phyloP scores from a whole-genome alignment of 2,329 filamentous ascomycete genomes.

The Fusarium falciforme region DNA sequence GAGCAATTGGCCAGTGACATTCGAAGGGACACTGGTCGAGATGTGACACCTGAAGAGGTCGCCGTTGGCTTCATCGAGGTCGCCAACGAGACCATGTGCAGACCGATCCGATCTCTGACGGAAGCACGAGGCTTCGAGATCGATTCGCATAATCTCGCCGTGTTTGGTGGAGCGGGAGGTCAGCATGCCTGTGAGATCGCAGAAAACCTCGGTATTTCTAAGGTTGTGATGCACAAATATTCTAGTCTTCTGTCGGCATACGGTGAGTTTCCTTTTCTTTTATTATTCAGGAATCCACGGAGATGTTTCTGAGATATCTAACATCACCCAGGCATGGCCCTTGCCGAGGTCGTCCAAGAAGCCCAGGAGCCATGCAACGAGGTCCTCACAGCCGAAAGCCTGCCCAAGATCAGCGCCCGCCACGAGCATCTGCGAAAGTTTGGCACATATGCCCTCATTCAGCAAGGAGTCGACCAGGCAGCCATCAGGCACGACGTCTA shows the following conservation, averaged over 20 bases:
- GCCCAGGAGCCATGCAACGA: slow-evolving; percentile 49
- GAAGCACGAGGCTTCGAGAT: slow-evolving; percentile 39
- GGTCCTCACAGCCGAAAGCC: slow-evolving; percentile 30
- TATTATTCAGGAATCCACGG: background rate
- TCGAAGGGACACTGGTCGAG: slow-evolving; percentile 22
- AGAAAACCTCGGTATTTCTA: slow-evolving; percentile 52
- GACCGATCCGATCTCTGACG: slow-evolving; percentile 65
- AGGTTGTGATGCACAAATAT: slow-evolving; percentile 56
- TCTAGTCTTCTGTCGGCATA: slow-evolving; percentile 60
- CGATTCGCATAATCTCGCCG: slow-evolving; percentile 36
- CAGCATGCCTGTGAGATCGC: slow-evolving; percentile 58
- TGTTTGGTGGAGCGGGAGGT: slow-evolving; percentile 51
- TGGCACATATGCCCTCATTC: slow-evolving; percentile 8
- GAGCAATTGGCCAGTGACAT: slow-evolving; percentile 49
- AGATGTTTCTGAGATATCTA: background rate
- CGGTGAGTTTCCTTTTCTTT: slow-evolving; percentile 40
- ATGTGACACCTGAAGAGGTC: slow-evolving; percentile 30
- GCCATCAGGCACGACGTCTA: slow-evolving; percentile 57
- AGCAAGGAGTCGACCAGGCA: slow-evolving; percentile 51
- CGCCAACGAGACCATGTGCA: slow-evolving; percentile 78
- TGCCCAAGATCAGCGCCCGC: slow-evolving; percentile 32
- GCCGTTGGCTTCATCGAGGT: slow-evolving; percentile 80
- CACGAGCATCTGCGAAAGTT: slow-evolving; percentile 48
- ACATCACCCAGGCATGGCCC: slow-evolving; percentile 49
- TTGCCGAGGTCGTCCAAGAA: slow-evolving; percentile 58